Evolutionary conservation across 1,284 basidiomycete genomes (phyloP), one percentile per base, ranked within the genome.

Genomic region (Trametes hirsuta): DNA sequence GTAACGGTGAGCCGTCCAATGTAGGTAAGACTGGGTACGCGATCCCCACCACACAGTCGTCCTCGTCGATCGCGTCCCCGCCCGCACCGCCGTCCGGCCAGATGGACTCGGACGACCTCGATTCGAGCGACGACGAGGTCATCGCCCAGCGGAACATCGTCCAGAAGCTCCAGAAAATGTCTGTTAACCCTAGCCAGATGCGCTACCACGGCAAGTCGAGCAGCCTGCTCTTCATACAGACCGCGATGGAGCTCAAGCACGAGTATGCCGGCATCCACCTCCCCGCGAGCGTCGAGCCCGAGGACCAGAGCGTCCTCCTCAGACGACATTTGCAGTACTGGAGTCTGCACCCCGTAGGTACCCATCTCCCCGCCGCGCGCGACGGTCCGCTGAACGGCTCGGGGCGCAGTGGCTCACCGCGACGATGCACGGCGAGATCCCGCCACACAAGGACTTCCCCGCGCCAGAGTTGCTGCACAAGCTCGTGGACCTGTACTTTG

Each of bases 401-500:
- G 21, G 6, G 22, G 18, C 48, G 48, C 53, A 76, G 71, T 76
- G 74, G 75, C 67, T 77, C 47, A 70, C 72, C 52, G 66, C 72
- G 24, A 69, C 69, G 22, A 62, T 75, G 21, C 67, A 70, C 46
- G 65, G 72, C 55, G 66, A 66, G 41, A 72, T 72, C 37, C 55
- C 60, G 15, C 67, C 73, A n/a, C 70, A 71, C 48, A 74, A 75
- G 58, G 63, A 68, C 18, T 91, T 87, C 64, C 90, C 90, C 0
- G 81, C 84, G 0, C 69, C 77, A 0, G 90, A 92, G 59, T 78
- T 96, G 8, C 80, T 88, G 12, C 65, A 69, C 1, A 68, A 68
- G 1, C 82, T 97, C 30, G 78, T 94, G 63, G 82, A 88, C 24
- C 76, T 85, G 8, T 95, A 88, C 71, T 96, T 95, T 69, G 65